Conservation (phyloP, 768 basidiomycete genomes). For the Hypsizygus marmoreus region DNA sequence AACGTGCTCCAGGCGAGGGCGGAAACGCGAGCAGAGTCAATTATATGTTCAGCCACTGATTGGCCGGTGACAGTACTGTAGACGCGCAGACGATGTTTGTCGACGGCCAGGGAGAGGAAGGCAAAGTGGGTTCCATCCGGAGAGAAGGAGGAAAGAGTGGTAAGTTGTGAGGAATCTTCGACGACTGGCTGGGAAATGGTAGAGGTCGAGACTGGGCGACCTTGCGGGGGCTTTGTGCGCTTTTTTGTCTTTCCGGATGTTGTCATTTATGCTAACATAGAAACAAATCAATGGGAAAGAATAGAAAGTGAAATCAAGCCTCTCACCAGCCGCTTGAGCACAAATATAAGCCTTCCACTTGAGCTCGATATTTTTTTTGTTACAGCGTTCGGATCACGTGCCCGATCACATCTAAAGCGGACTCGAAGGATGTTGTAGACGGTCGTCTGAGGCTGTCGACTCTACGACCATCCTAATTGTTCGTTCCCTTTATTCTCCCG, state of each 20-base stretch:
- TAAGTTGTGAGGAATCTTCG: slow-evolving; percentile 44
- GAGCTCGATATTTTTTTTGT: no score
- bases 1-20: slow-evolving; percentile 53
- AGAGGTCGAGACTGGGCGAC: slow-evolving; percentile 55
- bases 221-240: slow-evolving; percentile 53
- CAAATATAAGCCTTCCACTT: background rate
- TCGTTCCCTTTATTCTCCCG: no score
- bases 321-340: slow-evolving; percentile 8
- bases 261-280: slow-evolving; percentile 44
- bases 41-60: slow-evolving; percentile 56
- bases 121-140: slow-evolving; percentile 57
- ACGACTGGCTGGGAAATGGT: slow-evolving; percentile 57
- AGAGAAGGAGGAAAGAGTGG: slow-evolving; percentile 60
- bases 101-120: slow-evolving; percentile 63
- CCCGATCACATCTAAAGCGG: background rate
- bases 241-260: slow-evolving; percentile 54
- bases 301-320: background rate
- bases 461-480: no score
- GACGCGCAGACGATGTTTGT: slow-evolving; percentile 71
- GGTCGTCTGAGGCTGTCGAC: no score
- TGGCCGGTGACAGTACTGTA: slow-evolving; percentile 59
- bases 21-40: slow-evolving; percentile 58
- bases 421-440: background rate
- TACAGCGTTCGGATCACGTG: background rate
- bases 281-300: background rate